Conservation (phyloP, 768 basidiomycete genomes). For the Mycena olivaceomarginata region DNA sequence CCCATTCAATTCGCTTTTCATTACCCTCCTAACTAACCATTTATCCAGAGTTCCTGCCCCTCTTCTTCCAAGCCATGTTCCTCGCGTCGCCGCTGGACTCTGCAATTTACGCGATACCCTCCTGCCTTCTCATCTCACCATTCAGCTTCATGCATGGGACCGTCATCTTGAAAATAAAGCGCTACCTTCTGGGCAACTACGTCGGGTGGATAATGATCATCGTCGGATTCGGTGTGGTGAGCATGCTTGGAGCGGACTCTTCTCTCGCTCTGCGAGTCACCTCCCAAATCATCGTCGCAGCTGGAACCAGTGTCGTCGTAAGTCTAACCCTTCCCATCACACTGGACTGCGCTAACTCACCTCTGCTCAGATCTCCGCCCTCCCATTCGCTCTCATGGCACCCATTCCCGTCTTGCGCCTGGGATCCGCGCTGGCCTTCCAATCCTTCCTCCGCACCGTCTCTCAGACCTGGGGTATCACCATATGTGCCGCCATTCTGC, state of each 20-base stretch:
- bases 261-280: neutral
- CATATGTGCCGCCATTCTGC: no score
- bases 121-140: neutral
- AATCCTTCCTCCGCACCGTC: no score
- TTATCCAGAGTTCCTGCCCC: slow-evolving; percentile 3
- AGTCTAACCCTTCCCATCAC: neutral
- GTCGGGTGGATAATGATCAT: slow-evolving; percentile 7
- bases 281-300: slow-evolving; percentile 18
- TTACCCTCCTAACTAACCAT: neutral
- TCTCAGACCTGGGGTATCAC: no score
- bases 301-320: slow-evolving; percentile 7
- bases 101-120: slow-evolving; percentile 15
- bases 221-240: slow-evolving; percentile 6
- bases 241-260: neutral
- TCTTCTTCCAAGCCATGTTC: slow-evolving; percentile 23
- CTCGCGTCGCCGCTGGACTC: slow-evolving; percentile 19
- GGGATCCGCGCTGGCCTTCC: no score
- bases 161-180: slow-evolving; percentile 4
- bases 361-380: neutral
- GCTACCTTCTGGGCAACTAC: slow-evolving; percentile 18
- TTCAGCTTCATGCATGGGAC: slow-evolving; percentile 17
- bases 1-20: neutral
- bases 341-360: neutral
- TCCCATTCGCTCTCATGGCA: neutral
- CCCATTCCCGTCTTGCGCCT: neutral